Base-by-base conservation (phyloP, 1,284 basidiomycete species). In the Rhodofomes roseus region DNA sequence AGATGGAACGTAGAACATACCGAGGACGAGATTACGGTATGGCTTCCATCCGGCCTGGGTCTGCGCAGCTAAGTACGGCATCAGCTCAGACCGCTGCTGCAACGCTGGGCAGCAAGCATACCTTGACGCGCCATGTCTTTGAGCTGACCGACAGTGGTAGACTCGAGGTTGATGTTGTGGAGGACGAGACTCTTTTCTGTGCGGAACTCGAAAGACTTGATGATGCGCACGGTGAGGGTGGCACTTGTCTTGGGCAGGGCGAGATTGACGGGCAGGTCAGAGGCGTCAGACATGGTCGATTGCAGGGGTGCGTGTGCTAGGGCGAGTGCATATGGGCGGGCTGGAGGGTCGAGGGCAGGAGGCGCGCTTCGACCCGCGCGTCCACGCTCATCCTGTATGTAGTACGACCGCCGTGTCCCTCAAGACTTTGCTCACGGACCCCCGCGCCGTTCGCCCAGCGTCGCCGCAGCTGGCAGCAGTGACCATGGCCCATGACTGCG, bases 171-270 rank as follows among this genome's bases (percentile, higher is more conserved):
- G 65, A 97, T 71, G 64, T 89, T 79, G 66, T 88, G 89, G 52
- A 98, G 80, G 37, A 99, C 89, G 63, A 98, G 82, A 68, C 86
- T 90, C 71, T 92, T 92, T 76, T 95, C 90, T 39, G 95, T 96
- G 56, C 96, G 86, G 73, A 86, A 98, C 70, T 90, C 89, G 72
- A 99, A 97, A 43, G 90, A 95, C 73, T 99, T 99, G 79, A 99
- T 94, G 64, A 98, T 83, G 36, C 96, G 87, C 46, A 98, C 73
- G n/a, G 95, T 96, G 61, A 96, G 78, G 8, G 91, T 92, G 20
- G 92, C 90, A 58, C 85, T 81, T 4, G 89, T 89, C 63, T 79
- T 81, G 2, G 93, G 90, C 2, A 81, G 77, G 22, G 84, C 77
- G 44, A 81, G 76, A 74, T 90, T 94, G 53, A 88, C 89, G 50